Percentiles rank a stretch among this genome's conserved stretches.
Evolutionary conservation across 2,329 filamentous ascomycete genomes (phyloP).

Genomic region (Clarireedia sp.): DNA sequence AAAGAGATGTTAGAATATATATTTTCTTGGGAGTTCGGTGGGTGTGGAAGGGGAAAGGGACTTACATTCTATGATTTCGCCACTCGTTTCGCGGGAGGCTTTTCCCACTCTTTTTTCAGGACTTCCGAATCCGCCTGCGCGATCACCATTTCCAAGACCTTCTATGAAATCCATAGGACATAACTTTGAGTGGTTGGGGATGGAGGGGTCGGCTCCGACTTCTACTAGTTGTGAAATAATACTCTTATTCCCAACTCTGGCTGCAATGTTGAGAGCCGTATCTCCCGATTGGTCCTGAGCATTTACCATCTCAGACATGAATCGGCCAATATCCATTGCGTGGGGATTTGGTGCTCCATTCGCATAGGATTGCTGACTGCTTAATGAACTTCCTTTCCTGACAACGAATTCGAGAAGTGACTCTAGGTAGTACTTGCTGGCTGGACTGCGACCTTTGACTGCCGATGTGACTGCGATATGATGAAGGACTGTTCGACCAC

Average conservation of each 20-base stretch:
- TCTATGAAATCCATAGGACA: slow-evolving; percentile 73
- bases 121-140: slow-evolving; percentile 36
- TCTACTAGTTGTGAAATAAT: slow-evolving; percentile 96
- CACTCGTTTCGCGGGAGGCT: slow-evolving; percentile 62
- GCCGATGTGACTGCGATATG: slow-evolving; percentile 95
- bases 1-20: background rate
- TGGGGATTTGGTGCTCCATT: slow-evolving; percentile 20
- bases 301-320: slow-evolving; percentile 97
- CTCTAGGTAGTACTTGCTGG: slow-evolving; percentile 93
- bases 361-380: slow-evolving; percentile 37
- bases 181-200: slow-evolving; percentile 83
- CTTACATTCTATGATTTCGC: slow-evolving; percentile 74
- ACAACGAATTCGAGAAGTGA: slow-evolving; percentile 92
- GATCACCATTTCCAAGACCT: slow-evolving; percentile 65
- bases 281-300: slow-evolving; percentile 90
- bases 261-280: slow-evolving; percentile 88
- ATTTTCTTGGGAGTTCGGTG: too few species aligned
- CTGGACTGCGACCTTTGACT: slow-evolving; percentile 84
- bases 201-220: slow-evolving; percentile 86
- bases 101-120: slow-evolving; percentile 41
- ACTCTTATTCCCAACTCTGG: slow-evolving; percentile 83
- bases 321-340: slow-evolving; percentile 74
- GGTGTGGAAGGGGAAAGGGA: slow-evolving; percentile 18
- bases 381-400: slow-evolving; percentile 63
- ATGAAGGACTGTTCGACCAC: slow-evolving; percentile 85